Evolutionary conservation across 2,329 filamentous ascomycete species (phyloP), one percentile per base, ranked within the genome.

Genomic region (Colletotrichum brevisporum): DNA sequence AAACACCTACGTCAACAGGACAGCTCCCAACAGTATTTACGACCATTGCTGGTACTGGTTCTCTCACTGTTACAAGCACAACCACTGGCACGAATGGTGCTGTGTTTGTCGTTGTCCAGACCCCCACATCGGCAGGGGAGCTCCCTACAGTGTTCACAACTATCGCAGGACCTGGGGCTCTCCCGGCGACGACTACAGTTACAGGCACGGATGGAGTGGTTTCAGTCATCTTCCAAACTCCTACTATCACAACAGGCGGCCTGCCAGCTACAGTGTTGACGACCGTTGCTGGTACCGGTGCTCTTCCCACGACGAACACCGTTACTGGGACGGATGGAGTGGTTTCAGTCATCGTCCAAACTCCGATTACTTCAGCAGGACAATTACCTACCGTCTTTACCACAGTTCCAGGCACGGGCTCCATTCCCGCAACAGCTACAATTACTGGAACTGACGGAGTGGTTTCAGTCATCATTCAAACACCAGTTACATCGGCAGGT

Each of bases 391-490:
- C 58, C 1, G 24, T 61, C 12, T 64, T 64, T 36, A 64, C 53
- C 4, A 64, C 61, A 0, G 39, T 57, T 51, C 31, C 54, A 0
- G 61, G 61, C 3, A 63, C 61, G 6, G 61, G 61, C 6, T 24
- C 45, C 10, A 6, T 63, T 41, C 61, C 53, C 3, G 18, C 18
- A 6, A 41, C 52, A 2, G 41, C 53, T 3, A 63, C 61, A 10
- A 16, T 41, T 2, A 63, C 52, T 10, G 61, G 61, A 0, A 24
- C 39, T 6, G 62, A 57, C 18, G 62, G 62, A 12, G 26, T 64
- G 12, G 62, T 52, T 3, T 58, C 62, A 3, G 54, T 64, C 24
- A 51, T 64, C n/a, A 5, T 67, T 9, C 24, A 67, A 31, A 55
- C 41, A 16, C 51, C 63, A 9, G 9, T 31, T 9, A 31, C 27